Evolutionary conservation across 2,329 filamentous ascomycete species (phyloP).

Genomic region (Scytalidium lignicola): DNA sequence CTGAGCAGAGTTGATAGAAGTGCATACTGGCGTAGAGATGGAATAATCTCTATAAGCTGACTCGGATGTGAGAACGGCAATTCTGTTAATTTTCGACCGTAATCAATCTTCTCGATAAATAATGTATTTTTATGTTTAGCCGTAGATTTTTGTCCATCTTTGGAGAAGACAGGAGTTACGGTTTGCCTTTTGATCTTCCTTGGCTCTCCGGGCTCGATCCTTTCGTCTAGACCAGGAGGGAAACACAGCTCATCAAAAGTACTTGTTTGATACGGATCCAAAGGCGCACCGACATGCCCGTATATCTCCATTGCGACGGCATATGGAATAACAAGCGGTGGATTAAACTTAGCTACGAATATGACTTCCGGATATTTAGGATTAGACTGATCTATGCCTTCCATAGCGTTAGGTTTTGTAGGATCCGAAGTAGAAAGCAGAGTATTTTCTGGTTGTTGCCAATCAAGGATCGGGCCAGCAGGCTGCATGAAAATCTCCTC

Average conservation of each 20-base stretch:
- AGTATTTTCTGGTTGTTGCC: conserved; percentile 67
- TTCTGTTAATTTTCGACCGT: conserved; percentile 59
- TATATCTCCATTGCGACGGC: conserved; percentile 59
- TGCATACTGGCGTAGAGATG: conserved; percentile 69
- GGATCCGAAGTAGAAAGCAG: conserved; percentile 43
- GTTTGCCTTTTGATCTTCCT: conserved; percentile 48
- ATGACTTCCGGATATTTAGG: conserved; percentile 63
- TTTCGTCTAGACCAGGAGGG: conserved; percentile 38
- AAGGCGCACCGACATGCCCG: conserved; percentile 51
- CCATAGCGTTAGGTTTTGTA: conserved; percentile 47
- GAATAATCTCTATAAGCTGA: conserved; percentile 70
- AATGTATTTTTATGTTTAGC: conserved; percentile 53
- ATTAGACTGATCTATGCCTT: conserved; percentile 42
- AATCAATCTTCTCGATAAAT: conserved; percentile 68
- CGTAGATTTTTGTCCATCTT: conserved; percentile 17
- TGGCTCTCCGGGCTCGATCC: conserved; percentile 49
- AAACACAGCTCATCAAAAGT: conserved; percentile 49
- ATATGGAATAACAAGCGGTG: conserved; percentile 66
- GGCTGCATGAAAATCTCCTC: conserved; percentile 34
- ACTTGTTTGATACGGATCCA: conserved; percentile 47
- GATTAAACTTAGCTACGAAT: conserved; percentile 70
- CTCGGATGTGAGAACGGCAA: conserved; percentile 74
- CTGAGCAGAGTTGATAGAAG: conserved; percentile 61
- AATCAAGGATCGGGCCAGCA: conserved; percentile 50
- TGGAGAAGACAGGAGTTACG: conserved; percentile 36